A percentile compares a stretch with the other conserved stretches of the same genome.
Conservation (phyloP, 1,139 yeast genomes). For the Geotrichum citri-aurantii region DNA sequence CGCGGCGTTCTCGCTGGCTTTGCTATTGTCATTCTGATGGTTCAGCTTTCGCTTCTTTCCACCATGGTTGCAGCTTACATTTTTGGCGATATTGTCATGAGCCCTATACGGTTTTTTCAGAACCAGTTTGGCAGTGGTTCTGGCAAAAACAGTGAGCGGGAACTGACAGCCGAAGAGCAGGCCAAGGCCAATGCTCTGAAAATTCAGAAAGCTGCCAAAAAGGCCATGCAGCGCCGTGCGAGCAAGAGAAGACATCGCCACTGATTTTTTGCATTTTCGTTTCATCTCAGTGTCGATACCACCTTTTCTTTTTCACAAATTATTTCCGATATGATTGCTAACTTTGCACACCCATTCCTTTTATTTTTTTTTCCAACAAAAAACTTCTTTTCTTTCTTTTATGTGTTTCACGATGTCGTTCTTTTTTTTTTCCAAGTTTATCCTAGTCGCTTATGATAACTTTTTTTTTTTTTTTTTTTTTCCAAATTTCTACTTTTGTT, state of each 20-base stretch:
- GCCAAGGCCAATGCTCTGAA: slow-evolving; percentile 8
- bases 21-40: slow-evolving; percentile 23
- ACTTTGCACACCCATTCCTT: not conserved
- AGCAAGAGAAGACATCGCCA: slow-evolving; percentile 7
- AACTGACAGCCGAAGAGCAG: slow-evolving; percentile 5
- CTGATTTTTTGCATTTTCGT: not conserved
- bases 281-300: not conserved
- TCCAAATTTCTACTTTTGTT: not conserved
- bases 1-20: slow-evolving; percentile 19
- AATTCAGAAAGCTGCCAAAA: slow-evolving; percentile 13
- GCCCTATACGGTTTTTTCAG: slow-evolving; percentile 3
- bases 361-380: too few species aligned
- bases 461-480: not conserved
- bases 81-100: slow-evolving; percentile 26
- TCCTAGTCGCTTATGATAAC: not conserved
- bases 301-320: not conserved
- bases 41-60: slow-evolving; percentile 28
- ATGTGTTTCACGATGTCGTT: not conserved
- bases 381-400: not conserved
- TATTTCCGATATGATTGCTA: not conserved
- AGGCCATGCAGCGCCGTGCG: slow-evolving; percentile 11
- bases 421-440: not conserved
- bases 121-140: not conserved
- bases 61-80: slow-evolving; percentile 29
- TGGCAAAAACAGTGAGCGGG: not conserved